Evolutionary conservation across 352 stramenopile species (phyloP), one percentile per base, ranked within the genome.

Genomic region (Pythium pyrilobum): DNA sequence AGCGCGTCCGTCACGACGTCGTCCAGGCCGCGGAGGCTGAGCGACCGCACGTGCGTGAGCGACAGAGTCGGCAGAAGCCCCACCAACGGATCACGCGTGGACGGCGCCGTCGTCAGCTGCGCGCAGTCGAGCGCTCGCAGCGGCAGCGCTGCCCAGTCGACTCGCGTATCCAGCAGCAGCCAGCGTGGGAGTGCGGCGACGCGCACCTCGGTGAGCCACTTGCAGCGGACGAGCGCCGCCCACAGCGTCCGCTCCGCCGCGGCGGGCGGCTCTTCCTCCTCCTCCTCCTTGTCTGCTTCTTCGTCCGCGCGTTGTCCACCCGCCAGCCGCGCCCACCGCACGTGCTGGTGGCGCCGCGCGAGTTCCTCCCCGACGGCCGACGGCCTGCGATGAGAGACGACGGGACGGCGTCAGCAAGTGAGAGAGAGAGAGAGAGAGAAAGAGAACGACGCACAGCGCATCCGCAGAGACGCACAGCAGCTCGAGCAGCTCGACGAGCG

Each of bases 381-480:
- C 5, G 41, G 41, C 4, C 41, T 48, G 4, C n/a, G n/a, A n/a
- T n/a, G n/a, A n/a, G n/a, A n/a, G n/a, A n/a, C n/a, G n/a, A n/a
- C n/a, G n/a, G n/a, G n/a, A n/a, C n/a, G n/a, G n/a, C n/a, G n/a
- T n/a, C n/a, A n/a, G n/a, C n/a, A n/a, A n/a, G n/a, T n/a, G n/a
- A n/a, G n/a, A n/a, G n/a, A n/a, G n/a, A n/a, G n/a, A n/a, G n/a
- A n/a, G n/a, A n/a, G n/a, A n/a, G n/a, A n/a, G n/a, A n/a, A n/a
- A n/a, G n/a, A n/a, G n/a, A n/a, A n/a, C n/a, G n/a, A n/a, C n/a
- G n/a, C n/a, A n/a, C n/a, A n/a, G n/a, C n/a, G n/a, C n/a, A n/a
- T n/a, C n/a, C n/a, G n/a, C n/a, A n/a, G n/a, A 31, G 21, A 46
- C 40, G 25, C 41, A 48, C 41, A 48, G 41, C 24, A 48, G 11